Base-by-base conservation (phyloP, 2,329 filamentous ascomycete species). In the Elsinoe batatas region DNA sequence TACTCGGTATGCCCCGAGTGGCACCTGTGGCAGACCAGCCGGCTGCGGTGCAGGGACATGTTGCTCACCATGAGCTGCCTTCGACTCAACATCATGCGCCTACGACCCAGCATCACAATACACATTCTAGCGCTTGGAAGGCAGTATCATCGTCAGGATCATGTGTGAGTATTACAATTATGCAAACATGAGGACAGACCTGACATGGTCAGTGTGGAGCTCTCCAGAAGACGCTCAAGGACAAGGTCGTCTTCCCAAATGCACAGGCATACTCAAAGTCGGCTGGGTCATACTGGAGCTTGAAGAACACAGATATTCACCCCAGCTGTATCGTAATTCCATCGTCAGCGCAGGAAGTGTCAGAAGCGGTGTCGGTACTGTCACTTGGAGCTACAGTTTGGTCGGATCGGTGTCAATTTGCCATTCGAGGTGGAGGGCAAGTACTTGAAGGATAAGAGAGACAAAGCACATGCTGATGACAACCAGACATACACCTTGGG, bases 221-320 rank as follows among this genome's bases (percentile, higher is more conserved):
- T 13, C 47, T 56, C 20, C 20, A 49, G 15, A 56, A 51, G 35
- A 49, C 47, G 13, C 35, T 56, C 15, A 36, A 36, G 26, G 54
- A 53, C 49, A 49, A 43, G 22, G 46, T 56, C 12, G 54, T 56
- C 33, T 56, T 56, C 20, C 54, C 54, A 5, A 56, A 56, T 30
- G 54, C 33, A 13, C 35, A 49, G 26, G 44, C 46, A 13, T 56
- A 42, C 35, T 35, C 46, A 5, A 17, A 56, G 13, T 56, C 54
- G 13, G 40, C 37, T 20, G 54, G 54, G 1, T 56, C 54, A 17
- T 56, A 56, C 36, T 56, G 54, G 54, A 56, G 54, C 54, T 56
- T 56, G 54, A 56, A 56, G 36, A 56, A 56, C 12, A 50, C 49
- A n/a, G 54, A 56, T n/a, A 51, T 56, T 13, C 54, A 56, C 40